These are phyloP conservation scores for Candida succiphila DNA, from an alignment of 805 yeast species.

Conservation along the genomic window DNA sequence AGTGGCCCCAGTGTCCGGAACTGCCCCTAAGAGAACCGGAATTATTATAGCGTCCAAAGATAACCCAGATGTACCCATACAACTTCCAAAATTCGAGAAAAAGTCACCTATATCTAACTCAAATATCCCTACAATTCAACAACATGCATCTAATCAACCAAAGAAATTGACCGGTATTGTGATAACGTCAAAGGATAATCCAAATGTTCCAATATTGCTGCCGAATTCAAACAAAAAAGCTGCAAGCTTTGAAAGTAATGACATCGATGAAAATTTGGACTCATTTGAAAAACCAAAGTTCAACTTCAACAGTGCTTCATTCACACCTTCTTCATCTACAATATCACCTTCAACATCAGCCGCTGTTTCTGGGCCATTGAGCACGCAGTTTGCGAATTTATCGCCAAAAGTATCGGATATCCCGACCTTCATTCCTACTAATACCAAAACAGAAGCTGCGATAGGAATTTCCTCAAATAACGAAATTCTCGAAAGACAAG, in stretches of 20 bases:
- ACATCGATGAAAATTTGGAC: conserved; percentile 3
- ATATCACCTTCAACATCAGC: no score
- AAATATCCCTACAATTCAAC: no score
- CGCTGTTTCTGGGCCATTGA: no score
- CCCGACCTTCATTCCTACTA: conserved; percentile 40
- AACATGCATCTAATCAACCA: no score
- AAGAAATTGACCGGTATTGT: conserved; percentile 2
- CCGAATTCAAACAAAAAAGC: not conserved
- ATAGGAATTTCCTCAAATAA: no score
- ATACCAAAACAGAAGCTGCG: conserved; percentile 2
- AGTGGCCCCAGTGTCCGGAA: conserved; percentile 1
- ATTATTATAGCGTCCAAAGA: conserved; percentile 3
- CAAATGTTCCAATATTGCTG: conserved; percentile 2
- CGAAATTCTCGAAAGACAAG: not conserved
- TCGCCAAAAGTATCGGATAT: conserved; percentile 40
- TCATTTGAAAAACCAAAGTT: conserved; percentile 29
- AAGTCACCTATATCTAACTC: no score
- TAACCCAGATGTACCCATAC: conserved; percentile 3
- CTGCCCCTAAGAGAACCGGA: conserved; percentile 1
- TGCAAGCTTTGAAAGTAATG: not conserved
- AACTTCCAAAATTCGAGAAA: not conserved
- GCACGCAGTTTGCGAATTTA: conserved; percentile 31
- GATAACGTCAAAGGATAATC: conserved; percentile 3
- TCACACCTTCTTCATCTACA: conserved; percentile 38
- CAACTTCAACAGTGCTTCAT: conserved; percentile 45